A percentile compares a stretch with the other conserved stretches of the same genome.
Conservation (phyloP, 805 yeast species). For the Kodamaea kakaduensis region DNA sequence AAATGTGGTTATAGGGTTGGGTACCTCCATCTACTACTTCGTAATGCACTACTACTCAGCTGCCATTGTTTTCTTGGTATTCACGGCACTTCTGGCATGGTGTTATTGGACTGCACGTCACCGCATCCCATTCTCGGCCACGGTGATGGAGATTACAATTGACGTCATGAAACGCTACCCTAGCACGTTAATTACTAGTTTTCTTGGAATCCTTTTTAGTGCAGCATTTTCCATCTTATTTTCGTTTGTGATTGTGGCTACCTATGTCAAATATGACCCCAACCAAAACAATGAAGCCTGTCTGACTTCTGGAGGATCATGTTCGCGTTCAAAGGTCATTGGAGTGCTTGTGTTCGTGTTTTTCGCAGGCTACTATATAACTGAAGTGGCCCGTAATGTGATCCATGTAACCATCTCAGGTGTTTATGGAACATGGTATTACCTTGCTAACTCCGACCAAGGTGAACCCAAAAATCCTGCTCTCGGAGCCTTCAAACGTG, state of each 20-base stretch:
- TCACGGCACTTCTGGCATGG: slow-evolving; percentile 60
- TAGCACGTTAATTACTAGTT: slow-evolving; percentile 57
- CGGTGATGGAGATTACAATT: slow-evolving; percentile 65
- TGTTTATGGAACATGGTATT: slow-evolving; percentile 89
- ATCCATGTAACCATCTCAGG: slow-evolving; percentile 82
- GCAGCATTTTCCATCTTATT: slow-evolving; percentile 66
- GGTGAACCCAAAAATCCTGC: slow-evolving; percentile 81
- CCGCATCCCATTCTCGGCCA: slow-evolving; percentile 71
- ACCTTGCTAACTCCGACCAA: slow-evolving; percentile 67
- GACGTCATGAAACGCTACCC: slow-evolving; percentile 74
- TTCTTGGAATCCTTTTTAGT: slow-evolving; percentile 55
- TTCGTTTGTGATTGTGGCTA: slow-evolving; percentile 63
- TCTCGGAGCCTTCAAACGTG: slow-evolving; percentile 71
- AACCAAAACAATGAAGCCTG: slow-evolving; percentile 51
- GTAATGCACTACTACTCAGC: slow-evolving; percentile 70
- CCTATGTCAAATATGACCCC: slow-evolving; percentile 74
- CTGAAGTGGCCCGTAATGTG: slow-evolving; percentile 77
- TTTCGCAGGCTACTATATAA: slow-evolving; percentile 77
- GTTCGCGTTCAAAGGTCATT: slow-evolving; percentile 54
- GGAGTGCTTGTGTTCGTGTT: slow-evolving; percentile 71
- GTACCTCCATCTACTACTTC: slow-evolving; percentile 72
- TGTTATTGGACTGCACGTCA: slow-evolving; percentile 69
- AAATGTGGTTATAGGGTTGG: slow-evolving; percentile 66
- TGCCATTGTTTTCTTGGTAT: slow-evolving; percentile 68
- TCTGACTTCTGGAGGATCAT: slow-evolving; percentile 47